These are phyloP conservation scores for Exophiala phaeomuriformis DNA, from an alignment of 2,329 filamentous ascomycete genomes.

Conservation along the genomic window DNA sequence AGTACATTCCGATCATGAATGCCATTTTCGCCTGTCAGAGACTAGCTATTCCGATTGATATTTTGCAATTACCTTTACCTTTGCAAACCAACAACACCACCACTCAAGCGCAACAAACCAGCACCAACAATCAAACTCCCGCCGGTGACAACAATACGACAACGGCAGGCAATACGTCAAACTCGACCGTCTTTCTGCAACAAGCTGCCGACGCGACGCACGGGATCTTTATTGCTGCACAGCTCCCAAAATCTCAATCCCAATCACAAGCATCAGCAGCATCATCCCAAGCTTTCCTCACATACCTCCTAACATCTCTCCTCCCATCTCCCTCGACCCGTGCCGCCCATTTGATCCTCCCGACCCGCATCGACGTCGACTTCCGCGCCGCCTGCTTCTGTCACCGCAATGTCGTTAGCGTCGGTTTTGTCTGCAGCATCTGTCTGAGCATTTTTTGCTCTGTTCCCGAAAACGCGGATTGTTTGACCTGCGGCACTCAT, in stretches of 20 bases:
- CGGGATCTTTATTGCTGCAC: slow-evolving; percentile 59
- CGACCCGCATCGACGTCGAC: slow-evolving; percentile 80
- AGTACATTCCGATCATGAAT: slow-evolving; percentile 99
- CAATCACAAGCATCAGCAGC: slow-evolving; percentile 29
- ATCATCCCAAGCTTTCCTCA: slow-evolving; percentile 64
- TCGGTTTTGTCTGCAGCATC: slow-evolving; percentile 92
- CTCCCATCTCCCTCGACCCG: slow-evolving; percentile 62
- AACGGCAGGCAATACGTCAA: slow-evolving; percentile 2
- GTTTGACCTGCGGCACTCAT: slow-evolving; percentile 74
- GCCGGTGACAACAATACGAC: neutral
- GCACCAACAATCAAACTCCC: neutral
- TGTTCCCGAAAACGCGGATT: slow-evolving; percentile 57
- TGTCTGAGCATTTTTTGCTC: slow-evolving; percentile 90
- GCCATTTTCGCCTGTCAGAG: slow-evolving; percentile 91
- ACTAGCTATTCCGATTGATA: slow-evolving; percentile 81
- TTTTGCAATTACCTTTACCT: slow-evolving; percentile 58
- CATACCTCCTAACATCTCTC: slow-evolving; percentile 93
- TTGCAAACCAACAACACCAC: neutral
- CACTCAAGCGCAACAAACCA: neutral
- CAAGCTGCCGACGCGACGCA: slow-evolving; percentile 73
- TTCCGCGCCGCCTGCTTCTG: slow-evolving; percentile 99
- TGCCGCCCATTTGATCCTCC: slow-evolving; percentile 58
- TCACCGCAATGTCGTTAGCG: slow-evolving; percentile 80
- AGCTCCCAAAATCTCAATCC: slow-evolving; percentile 4
- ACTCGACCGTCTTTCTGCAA: slow-evolving; percentile 74